Base-by-base conservation (phyloP, 345 rosid species). In the Acer yangbiense region DNA sequence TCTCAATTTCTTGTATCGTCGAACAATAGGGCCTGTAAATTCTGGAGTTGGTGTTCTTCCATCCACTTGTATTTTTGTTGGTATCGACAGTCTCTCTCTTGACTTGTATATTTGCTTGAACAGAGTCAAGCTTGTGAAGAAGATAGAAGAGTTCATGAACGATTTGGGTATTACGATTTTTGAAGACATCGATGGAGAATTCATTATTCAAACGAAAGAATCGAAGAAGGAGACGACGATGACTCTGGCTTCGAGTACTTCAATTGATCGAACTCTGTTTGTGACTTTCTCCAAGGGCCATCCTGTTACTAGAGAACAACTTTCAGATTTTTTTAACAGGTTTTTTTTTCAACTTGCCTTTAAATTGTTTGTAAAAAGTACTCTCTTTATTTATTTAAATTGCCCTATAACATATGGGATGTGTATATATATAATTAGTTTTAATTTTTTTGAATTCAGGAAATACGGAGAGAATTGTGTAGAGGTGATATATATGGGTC, bases 401-500 rank as follows among this genome's bases (percentile, higher is more conserved):
- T 43, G 11, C 46, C 11, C 46, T 43, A 43, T 7, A 43, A 43
- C 2, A 43, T 43, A 43, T 7, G 39, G 4, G 4, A 35, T 35
- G 39, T 35, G 39, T 35, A 25, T 25, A 35, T 32, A 32, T 35
- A 4, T 35, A 35, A 35, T 35, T 35, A 35, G 7, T 35, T 35
- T 35, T 4, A 35, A 35, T 35, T 5, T 35, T 35, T 35, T 35
- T 35, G 39, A 60, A 72, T 35, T 35, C 67, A 83, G 82, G 71
- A 29, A n/a, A 71, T 74, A 23, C 63, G 84, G 83, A 4, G 7
- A 7, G 3, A 23, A 18, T 46, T 74, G 77, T 25, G 61, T 82
- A 10, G 81, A 81, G 65, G 13, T 60, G 4, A 61, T 84, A 57
- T 10, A 60, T 21, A 54, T 84, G 76, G 39, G 55, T 17, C 1